Base-by-base conservation (phyloP, 2,329 filamentous ascomycete species). In the Arachnomyces sp. region DNA sequence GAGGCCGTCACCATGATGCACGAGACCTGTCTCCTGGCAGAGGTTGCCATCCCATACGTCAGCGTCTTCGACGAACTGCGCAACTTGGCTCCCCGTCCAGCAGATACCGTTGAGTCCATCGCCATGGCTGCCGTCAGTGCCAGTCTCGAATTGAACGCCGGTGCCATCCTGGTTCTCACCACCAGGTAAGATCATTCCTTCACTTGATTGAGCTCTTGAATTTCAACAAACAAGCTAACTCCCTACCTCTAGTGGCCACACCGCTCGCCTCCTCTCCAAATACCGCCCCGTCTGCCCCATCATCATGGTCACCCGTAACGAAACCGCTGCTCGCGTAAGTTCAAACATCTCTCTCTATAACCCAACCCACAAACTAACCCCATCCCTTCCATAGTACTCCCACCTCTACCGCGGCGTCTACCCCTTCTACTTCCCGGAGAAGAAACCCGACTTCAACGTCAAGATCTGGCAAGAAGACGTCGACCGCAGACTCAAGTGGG, bases 401-500 rank as follows among this genome's bases (percentile, higher is more conserved):
- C 92, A 98, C 68, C 71, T 98, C 65, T 96, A 95, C 74, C 90
- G 92, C 62, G 92, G 92, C 56, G 90, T 98, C 47, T 98, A 95
- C 65, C 92, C 92, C 44, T 98, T 98, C 84, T 75, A 84, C 59
- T 96, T 95, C 77, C 78, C 83, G 39, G 85, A 95, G 73, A 69
- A 73, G 56, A 96, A 96, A 81, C 92, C 92, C 55, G 87, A 98
- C 73, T 98, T 96, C 70, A 78, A 76, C 64, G 78, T 84, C 67
- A 79, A 84, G 59, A 89, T 93, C 71, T 98, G 92, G 92, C 92
- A 98, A 73, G 88, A 96, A 74, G 90, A 98, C 68, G 92, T 98
- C 55, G 92, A 98, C 71, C 80, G 82, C 64, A 87, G 92, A 62
- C 86, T 98, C 68, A 95, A 90, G 77, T 98, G 90, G 89, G 92